Evolutionary conservation across 2,329 filamentous ascomycete species (phyloP), one percentile per base, ranked within the genome.

Genomic region (Penicillium sp.): DNA sequence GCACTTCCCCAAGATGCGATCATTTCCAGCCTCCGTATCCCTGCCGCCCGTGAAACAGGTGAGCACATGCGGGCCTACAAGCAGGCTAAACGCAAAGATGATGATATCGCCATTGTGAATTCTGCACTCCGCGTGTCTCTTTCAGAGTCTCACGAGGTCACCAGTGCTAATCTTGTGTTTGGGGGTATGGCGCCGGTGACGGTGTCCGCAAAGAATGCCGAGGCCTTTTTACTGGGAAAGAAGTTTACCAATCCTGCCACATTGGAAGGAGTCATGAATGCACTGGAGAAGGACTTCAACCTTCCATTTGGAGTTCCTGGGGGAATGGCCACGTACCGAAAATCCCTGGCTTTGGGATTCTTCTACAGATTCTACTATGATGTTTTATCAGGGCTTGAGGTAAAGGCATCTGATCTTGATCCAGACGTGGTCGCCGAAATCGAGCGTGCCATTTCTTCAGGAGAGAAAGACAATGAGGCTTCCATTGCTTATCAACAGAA

Each of bases 331-430:
- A 94, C 88, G 1, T 98, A 96, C 59, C 75, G 92, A 17, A 94
- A 92, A 60, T 85, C 88, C 1, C 70, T 98, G 6, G 90, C 92
- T 0, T 71, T 96, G 35, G 82, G 89, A 2, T 94, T 98, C 73
- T 96, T 96, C 67, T 96, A 96, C 65, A 82, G 88, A 26, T 98
- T 95, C 65, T 96, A 95, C 59, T 85, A 96, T 55, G 90, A 96
- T 45, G 76, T 90, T 0, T 71, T 95, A 28, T 73, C 77, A 0
- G 73, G 74, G 17, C 65, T 75, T 9, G 57, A 68, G 16, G 59
- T 71, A 22, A 68, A 70, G 26, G 63, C 69, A 23, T 57, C 67
- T 1, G 70, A 76, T 15, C 53, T 80, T 30, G 89, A 95, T 55
- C 70, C 73, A 29, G 81, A 94, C 48, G 87, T 82, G 1, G 75